Evolutionary conservation across 1,284 basidiomycete genomes (phyloP).

Genomic region (Coriolopsis trogii): DNA sequence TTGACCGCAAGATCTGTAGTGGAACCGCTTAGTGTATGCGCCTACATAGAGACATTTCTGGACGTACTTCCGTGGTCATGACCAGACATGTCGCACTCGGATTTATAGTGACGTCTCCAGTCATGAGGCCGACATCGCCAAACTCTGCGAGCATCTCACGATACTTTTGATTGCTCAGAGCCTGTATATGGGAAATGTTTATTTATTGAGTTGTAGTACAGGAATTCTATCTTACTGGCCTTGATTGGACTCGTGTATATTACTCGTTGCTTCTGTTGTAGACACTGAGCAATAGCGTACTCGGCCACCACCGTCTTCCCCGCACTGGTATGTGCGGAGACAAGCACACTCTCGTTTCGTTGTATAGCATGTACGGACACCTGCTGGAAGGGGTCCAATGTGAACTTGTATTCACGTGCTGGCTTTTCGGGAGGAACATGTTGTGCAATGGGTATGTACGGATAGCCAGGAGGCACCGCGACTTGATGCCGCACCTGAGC

Average conservation of each 20-base stretch:
- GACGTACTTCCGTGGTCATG: slow-evolving; percentile 95
- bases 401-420: slow-evolving; percentile 93
- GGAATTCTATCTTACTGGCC: slow-evolving; percentile 52
- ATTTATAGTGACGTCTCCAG: slow-evolving; percentile 99
- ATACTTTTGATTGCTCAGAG: slow-evolving; percentile 98
- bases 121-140: slow-evolving; percentile 98
- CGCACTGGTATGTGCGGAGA: slow-evolving; percentile 98
- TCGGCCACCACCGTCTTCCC: slow-evolving; percentile 99
- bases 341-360: slow-evolving; percentile 95
- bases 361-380: slow-evolving; percentile 96
- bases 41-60: no score
- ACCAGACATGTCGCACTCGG: slow-evolving; percentile 96
- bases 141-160: slow-evolving; percentile 97
- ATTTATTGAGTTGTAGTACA: slow-evolving; percentile 26
- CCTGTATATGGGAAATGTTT: slow-evolving; percentile 50
- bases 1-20: slow-evolving; percentile 91
- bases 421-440: slow-evolving; percentile 94
- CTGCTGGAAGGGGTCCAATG: slow-evolving; percentile 96
- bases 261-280: slow-evolving; percentile 91
- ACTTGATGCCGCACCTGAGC: slow-evolving; percentile 95
- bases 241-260: slow-evolving; percentile 99
- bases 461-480: slow-evolving; percentile 90
- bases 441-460: slow-evolving; percentile 89
- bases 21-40: neutral
- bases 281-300: slow-evolving; percentile 97